Evolutionary conservation across 805 yeast species (phyloP).

Genomic region (Zygosaccharomyces rouxii): DNA sequence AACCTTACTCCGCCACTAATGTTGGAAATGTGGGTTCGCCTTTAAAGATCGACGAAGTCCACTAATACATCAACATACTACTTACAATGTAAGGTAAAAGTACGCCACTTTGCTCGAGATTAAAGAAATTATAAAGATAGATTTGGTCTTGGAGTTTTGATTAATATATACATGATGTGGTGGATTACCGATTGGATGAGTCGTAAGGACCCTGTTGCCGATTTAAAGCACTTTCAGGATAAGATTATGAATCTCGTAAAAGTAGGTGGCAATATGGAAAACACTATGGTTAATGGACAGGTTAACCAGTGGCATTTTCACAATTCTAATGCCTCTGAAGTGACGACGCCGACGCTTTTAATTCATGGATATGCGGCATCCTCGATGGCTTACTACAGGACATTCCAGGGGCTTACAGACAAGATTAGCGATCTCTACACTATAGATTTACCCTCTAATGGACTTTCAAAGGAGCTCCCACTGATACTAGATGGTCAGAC

Average conservation of each 20-base stretch:
- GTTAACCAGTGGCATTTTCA: conserved; percentile 35
- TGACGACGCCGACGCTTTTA: conserved; percentile 44
- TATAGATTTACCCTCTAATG: conserved; percentile 68
- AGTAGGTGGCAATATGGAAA: conserved; percentile 16
- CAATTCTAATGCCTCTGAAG: conserved; percentile 19
- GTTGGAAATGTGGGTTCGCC: neutral
- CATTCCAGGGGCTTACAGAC: conserved; percentile 48
- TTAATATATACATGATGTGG: neutral
- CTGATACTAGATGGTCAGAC: conserved; percentile 7
- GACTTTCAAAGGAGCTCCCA: conserved; percentile 53
- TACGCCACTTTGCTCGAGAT: neutral
- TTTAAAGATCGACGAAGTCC: neutral
- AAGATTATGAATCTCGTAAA: conserved; percentile 21
- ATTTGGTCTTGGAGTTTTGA: neutral
- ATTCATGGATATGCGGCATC: conserved; percentile 95
- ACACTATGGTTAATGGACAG: conserved; percentile 21
- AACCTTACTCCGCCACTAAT: neutral
- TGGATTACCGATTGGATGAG: conserved; percentile 11
- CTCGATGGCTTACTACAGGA: conserved; percentile 72
- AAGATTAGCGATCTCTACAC: conserved; percentile 58
- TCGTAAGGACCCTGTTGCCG: conserved; percentile 7
- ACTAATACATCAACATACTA: neutral
- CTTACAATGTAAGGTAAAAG: neutral
- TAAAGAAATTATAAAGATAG: neutral
- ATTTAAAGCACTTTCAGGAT: conserved; percentile 23